These are phyloP conservation scores for Toxoplasma gondii DNA, from an alignment of 169 alveolate species.

Conservation along the genomic window DNA sequence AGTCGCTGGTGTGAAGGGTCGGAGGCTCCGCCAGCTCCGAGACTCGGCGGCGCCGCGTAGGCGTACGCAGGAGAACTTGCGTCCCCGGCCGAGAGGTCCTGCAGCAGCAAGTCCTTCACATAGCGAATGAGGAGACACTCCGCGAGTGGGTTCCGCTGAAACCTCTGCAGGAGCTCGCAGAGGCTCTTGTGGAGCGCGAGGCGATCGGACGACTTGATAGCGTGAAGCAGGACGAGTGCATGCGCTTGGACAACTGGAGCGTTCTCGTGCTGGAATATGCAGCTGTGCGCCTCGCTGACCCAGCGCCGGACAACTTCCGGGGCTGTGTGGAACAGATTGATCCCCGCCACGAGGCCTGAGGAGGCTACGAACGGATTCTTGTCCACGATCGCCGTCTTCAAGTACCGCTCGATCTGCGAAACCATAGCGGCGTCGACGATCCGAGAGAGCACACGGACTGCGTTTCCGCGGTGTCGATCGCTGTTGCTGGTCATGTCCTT, in stretches of 20 bases:
- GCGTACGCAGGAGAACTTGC: slow-evolving; percentile 7
- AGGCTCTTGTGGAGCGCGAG: slow-evolving; percentile 82
- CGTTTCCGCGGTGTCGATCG: slow-evolving; percentile 94
- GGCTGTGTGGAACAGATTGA: slow-evolving; percentile 86
- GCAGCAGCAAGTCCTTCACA: slow-evolving; percentile 63
- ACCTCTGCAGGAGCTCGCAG: slow-evolving; percentile 64
- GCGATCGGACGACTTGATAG: slow-evolving; percentile 88
- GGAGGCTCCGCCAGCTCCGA: slow-evolving; percentile 30
- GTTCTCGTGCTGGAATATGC: slow-evolving; percentile 30
- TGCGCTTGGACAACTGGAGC: slow-evolving; percentile 94
- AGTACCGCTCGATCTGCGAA: slow-evolving; percentile 94
- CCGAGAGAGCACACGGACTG: slow-evolving; percentile 94
- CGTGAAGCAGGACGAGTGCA: slow-evolving; percentile 93
- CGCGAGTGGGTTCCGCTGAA: slow-evolving; percentile 76
- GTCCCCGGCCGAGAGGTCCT: slow-evolving; percentile 33
- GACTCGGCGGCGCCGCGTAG: background rate
- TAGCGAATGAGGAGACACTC: slow-evolving; percentile 77
- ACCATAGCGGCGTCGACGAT: slow-evolving; percentile 93
- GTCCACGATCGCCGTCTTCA: slow-evolving; percentile 93
- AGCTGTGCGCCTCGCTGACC: slow-evolving; percentile 80
- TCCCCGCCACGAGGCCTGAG: slow-evolving; percentile 93
- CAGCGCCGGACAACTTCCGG: slow-evolving; percentile 93
- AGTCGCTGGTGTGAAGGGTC: slow-evolving; percentile 35
- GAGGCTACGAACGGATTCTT: slow-evolving; percentile 91
- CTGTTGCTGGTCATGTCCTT: slow-evolving; percentile 94